Evolutionary conservation across 345 rosid species (phyloP), one percentile per base, ranked within the genome.

Genomic region (Boechera stricta): DNA sequence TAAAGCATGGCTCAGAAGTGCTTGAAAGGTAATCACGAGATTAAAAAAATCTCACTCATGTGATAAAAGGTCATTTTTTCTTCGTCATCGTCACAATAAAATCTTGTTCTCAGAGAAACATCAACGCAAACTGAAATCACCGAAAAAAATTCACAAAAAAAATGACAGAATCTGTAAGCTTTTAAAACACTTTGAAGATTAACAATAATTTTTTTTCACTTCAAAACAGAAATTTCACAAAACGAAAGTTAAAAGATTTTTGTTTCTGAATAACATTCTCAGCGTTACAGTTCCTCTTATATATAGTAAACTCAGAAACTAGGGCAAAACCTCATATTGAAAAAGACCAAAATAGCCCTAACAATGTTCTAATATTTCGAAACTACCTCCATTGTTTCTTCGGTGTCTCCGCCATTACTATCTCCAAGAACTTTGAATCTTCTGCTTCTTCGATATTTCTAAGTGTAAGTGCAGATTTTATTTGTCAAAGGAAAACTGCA

Each of bases 11-110:
- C 80, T 76, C 75, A 69, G 80, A 76, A 76, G 80, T 76, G 80
- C 80, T 76, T 76, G 80, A 76, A 76, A 69, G 68, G 75, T 76
- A 76, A 76, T 76, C 80, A 76, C 5, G 80, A 76, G 75, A 76
- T 69, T 42, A 16, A 2, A 32, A 61, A 2, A 39, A 76, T 69
- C 75, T 69, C 79, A 60, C 0, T 76, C 80, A 76, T 61, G 75
- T 52, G 80, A 76, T 76, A 76, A 76, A 76, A 76, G 80, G 80
- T 76, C 80, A 69, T 69, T 69, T 51, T 67, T 76, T 69, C 74
- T 13, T 76, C 80, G 31, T 76, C 80, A 69, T 31, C 16, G 69
- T 75, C 80, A 69, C 49, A 47, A 13, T 3, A 21, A 21, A 21
- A 21, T 13, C 3, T 3, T 44, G 0, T 5, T 11, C 10, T 4